A percentile compares a stretch with the other conserved stretches of the same genome.
These are phyloP conservation scores for Liriodendron chinense DNA, from an alignment of 164 flowering plant species.

Conservation along the genomic window DNA sequence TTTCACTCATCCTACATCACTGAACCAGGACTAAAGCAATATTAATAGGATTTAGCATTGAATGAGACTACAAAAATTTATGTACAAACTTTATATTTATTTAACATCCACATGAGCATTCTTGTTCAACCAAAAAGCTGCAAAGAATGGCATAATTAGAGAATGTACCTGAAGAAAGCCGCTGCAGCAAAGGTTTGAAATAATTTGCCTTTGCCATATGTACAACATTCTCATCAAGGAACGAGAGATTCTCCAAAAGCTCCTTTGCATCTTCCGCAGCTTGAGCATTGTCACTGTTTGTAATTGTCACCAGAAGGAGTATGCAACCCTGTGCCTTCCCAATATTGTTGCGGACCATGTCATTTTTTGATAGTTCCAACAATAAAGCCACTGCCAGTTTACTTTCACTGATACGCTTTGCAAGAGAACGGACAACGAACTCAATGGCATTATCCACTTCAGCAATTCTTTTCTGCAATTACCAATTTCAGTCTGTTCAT, in stretches of 20 bases:
- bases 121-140: slow-evolving; percentile 1
- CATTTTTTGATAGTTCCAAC: slow-evolving; percentile 52
- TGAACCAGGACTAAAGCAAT: no score
- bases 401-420: slow-evolving; percentile 48
- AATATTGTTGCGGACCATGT: slow-evolving; percentile 30
- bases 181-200: slow-evolving; percentile 53
- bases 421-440: slow-evolving; percentile 53
- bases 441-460: slow-evolving; percentile 44
- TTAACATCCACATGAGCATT: neutral
- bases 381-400: slow-evolving; percentile 58
- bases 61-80: neutral
- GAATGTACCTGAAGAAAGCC: slow-evolving; percentile 57
- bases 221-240: slow-evolving; percentile 53
- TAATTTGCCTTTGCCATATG: slow-evolving; percentile 75
- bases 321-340: slow-evolving; percentile 69
- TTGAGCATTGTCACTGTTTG: slow-evolving; percentile 42
- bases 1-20: no score
- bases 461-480: slow-evolving; percentile 53
- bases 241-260: slow-evolving; percentile 59
- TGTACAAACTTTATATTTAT: neutral
- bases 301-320: slow-evolving; percentile 56
- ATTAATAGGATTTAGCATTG: neutral
- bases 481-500: neutral
- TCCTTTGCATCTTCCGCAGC: slow-evolving; percentile 52
- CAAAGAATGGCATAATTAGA: slow-evolving; percentile 5